Evolutionary conservation across 352 stramenopile genomes (phyloP).

Genomic region (Phytophthora idaei): DNA sequence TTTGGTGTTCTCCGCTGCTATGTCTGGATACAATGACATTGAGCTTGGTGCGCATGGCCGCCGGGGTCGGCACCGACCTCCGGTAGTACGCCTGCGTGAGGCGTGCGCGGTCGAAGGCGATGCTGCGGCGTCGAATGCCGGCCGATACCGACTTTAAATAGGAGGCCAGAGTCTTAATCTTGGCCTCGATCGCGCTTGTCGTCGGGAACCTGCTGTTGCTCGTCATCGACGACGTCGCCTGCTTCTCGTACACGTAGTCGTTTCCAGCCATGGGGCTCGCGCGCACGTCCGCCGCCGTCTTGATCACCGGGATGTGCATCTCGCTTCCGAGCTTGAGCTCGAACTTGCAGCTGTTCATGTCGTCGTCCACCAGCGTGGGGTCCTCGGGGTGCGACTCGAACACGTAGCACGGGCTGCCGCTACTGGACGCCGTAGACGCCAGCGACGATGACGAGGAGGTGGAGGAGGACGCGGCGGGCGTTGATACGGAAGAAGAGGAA

Average conservation of each 20-base stretch:
- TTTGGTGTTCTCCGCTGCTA: conserved; percentile 51
- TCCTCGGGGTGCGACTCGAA: conserved; percentile 31
- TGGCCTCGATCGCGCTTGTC: conserved; percentile 35
- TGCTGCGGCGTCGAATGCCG: conserved; percentile 40
- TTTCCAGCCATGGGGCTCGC: conserved; percentile 25
- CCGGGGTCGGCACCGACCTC: conserved; percentile 42
- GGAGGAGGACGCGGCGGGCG: conserved; percentile 10
- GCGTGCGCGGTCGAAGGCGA: conserved; percentile 42
- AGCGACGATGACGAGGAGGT: conserved; percentile 7
- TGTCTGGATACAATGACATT: conserved; percentile 49
- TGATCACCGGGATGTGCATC: conserved; percentile 30
- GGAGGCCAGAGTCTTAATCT: conserved; percentile 48
- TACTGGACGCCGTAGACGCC: conserved; percentile 20
- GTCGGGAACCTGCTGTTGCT: conserved; percentile 14
- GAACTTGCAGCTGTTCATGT: conserved; percentile 38
- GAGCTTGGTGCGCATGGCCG: conserved; percentile 46
- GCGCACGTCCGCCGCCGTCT: conserved; percentile 33
- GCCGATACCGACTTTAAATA: conserved; percentile 56
- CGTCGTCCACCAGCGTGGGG: conserved; percentile 30
- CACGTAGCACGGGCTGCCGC: conserved; percentile 18
- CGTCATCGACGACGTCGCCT: conserved; percentile 19
- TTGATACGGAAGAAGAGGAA: conserved; percentile 19
- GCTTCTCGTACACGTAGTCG: conserved; percentile 36
- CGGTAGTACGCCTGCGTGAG: conserved; percentile 54
- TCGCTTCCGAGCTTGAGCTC: conserved; percentile 50